A percentile compares a stretch with the other conserved stretches of the same genome.
phyloP scores from a whole-genome alignment of 2,329 filamentous ascomycete species.

The Pseudopithomyces chartarum region DNA sequence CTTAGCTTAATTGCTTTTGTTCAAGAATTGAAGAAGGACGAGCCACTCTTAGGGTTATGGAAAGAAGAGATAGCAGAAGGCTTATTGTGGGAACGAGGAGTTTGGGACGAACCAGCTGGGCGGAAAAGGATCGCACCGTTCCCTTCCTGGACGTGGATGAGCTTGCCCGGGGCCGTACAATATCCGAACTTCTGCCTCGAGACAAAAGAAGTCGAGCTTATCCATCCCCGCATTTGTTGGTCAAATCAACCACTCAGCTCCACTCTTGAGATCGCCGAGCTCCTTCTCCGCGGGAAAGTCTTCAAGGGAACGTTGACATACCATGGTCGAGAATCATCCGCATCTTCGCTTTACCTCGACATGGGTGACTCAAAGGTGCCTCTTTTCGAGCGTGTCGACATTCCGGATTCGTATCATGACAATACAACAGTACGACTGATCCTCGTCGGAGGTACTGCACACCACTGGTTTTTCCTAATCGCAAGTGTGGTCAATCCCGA shows the following conservation, averaged over 20 bases:
- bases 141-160: slow-evolving; percentile 9
- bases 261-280: slow-evolving; percentile 3
- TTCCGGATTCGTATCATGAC: slow-evolving; percentile 7
- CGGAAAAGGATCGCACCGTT: slow-evolving; percentile 4
- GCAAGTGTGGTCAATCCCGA: slow-evolving; percentile 5
- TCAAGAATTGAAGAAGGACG: slow-evolving; percentile 4
- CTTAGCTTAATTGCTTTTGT: background rate
- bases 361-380: background rate
- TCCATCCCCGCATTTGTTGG: slow-evolving; percentile 5
- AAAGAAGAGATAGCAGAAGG: slow-evolving; percentile 3
- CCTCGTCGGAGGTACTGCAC: background rate
- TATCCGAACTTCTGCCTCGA: slow-evolving; percentile 6
- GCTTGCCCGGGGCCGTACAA: slow-evolving; percentile 6
- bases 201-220: slow-evolving; percentile 1
- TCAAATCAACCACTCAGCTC: background rate
- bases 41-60: slow-evolving; percentile 6
- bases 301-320: slow-evolving; percentile 4
- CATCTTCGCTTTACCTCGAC: slow-evolving; percentile 1
- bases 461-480: slow-evolving; percentile 10
- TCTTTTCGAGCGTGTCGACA: slow-evolving; percentile 6
- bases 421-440: slow-evolving; percentile 4
- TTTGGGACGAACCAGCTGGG: slow-evolving; percentile 4
- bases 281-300: slow-evolving; percentile 1
- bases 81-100: slow-evolving; percentile 7
- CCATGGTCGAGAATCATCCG: slow-evolving; percentile 1